Evolutionary conservation across 306 rosid genomes (phyloP), one percentile per base, ranked within the genome.

Genomic region (Pyrus communis): DNA sequence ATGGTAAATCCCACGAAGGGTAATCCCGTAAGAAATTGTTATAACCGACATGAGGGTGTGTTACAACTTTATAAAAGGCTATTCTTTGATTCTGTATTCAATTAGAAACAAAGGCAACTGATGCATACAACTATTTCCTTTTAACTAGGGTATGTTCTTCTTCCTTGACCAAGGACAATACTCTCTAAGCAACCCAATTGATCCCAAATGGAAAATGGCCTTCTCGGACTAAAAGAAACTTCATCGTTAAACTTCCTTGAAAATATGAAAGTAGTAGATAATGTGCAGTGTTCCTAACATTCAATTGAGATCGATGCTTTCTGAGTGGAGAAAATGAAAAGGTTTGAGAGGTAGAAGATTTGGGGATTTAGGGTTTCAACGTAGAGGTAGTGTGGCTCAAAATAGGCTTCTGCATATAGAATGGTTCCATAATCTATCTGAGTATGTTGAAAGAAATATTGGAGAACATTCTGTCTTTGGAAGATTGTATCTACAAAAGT

Each of bases 181-280:
- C 80, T 84, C 89, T 89, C 84, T 87, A 76, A 89, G 86, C 83
- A 89, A 82, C 87, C 88, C 89, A 82, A 84, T 83, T 40, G 85
- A 75, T 82, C 89, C 89, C 78, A 82, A 80, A 79, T 75, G 74
- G 87, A 83, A 84, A 43, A 77, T 83, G 70, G 86, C 93, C 82
- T 51, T 83, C 78, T 89, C 87, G 87, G 89, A 89, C 93, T 89
- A 88, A 89, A 89, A 86, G 79, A 89, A 77, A 77, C 84, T 89
- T 80, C 87, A 78, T 78, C 77, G 51, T n/a, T 68, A 75, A 80
- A 86, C 82, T 88, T 82, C 85, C 84, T 84, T 65, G 67, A 59
- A 67, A 75, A 75, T 82, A 83, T 80, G 82, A 83, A 22, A 11
- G 63, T 46, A 75, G 59, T 76, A 38, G 71, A 45, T 64, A 82